phyloP scores from a whole-genome alignment of 495 filamentous ascomycete genomes.

The Xylaria longipes region DNA sequence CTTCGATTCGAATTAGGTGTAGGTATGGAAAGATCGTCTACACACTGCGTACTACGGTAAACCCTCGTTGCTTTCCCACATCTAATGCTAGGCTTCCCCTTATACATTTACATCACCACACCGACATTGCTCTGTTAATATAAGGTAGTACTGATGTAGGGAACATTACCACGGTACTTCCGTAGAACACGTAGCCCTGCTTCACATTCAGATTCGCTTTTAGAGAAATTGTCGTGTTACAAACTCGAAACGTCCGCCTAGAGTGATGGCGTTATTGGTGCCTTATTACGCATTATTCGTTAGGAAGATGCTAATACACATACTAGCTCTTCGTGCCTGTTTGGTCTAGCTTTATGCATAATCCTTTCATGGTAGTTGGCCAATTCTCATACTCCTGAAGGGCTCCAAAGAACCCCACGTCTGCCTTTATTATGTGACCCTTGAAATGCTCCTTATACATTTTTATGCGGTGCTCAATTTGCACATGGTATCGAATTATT shows the following conservation, averaged over 20 bases:
- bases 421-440: neutral
- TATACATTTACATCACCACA: neutral
- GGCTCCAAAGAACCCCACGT: neutral
- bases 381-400: neutral
- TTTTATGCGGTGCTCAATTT: neutral
- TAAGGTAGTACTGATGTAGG: neutral
- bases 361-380: neutral
- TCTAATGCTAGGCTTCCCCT: neutral
- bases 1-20: too few relatives aligned
- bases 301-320: neutral
- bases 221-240: neutral
- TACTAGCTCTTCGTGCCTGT: neutral
- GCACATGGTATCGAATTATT: neutral
- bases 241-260: neutral
- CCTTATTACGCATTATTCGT: neutral
- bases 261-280: neutral
- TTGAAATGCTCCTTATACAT: too few relatives aligned
- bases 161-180: neutral
- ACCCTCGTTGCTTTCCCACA: neutral
- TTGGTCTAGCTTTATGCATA: neutral
- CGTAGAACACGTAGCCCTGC: neutral
- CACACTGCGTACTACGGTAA: neutral
- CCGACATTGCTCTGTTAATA: neutral
- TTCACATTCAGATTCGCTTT: neutral
- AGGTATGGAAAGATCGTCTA: too few relatives aligned